Base-by-base conservation (phyloP, 1,284 basidiomycete species). In the Sphagnurus paluster region DNA sequence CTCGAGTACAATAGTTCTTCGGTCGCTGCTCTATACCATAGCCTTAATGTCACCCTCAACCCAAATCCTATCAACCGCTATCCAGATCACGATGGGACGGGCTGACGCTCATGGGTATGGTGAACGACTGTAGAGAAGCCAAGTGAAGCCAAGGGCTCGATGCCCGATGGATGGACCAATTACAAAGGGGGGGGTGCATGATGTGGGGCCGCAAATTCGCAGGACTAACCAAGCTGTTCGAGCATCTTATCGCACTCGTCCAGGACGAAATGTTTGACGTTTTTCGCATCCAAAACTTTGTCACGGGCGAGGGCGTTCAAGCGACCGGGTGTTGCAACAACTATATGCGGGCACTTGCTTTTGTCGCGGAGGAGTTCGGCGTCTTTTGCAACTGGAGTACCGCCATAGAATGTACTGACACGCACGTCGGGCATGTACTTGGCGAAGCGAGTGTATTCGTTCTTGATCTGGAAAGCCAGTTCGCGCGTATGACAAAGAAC, bases 231-330 rank as follows among this genome's bases (percentile, higher is more conserved):
- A 76, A 99, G 93, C 85, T 95, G 90, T 82, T 99, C 97, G 68
- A 99, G 87, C 93, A 99, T 98, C 85, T 99, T 99, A 83, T 99
- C 97, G 80, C 97, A 99, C 77, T 99, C 97, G 80, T 99, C 97
- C 68, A 99, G 79, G 52, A 98, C 95, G 72, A 99, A 99, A 78
- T 98, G 95, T 78, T 97, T 96, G 70, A 97, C 92, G 67, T 93
- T 88, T 69, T 87, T 87, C 56, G 88, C 90, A 67, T 96, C 93
- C 71, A 98, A 69, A 53, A 89, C 82, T 77, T 97, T 97, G 74
- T 98, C 95, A 59, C 93, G 79, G 42, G 87, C 83, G 58, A 98
- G 86, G 42, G 93, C 93, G 65, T 96, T 96, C 64, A 95, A 77
- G 51, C 95, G 87, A 59, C 97, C 97, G 40, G 97, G 97, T 14